phyloP scores from a whole-genome alignment of 1,284 basidiomycete species.

The Boletus semigastroideus region DNA sequence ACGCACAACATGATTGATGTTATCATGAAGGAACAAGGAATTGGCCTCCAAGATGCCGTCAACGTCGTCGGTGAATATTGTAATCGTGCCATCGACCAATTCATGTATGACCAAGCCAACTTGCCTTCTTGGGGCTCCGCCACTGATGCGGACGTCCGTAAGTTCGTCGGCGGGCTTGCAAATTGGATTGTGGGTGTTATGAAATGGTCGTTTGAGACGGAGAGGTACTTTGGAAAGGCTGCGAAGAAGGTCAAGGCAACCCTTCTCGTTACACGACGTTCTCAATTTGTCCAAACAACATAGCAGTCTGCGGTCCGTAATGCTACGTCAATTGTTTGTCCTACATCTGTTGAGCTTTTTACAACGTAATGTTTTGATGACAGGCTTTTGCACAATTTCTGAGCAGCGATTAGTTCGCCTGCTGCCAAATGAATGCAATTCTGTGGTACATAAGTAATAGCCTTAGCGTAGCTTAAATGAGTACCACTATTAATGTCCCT shows the following conservation, averaged over 20 bases:
- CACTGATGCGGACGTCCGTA: slow-evolving; percentile 51
- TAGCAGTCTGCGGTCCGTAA: too few species aligned
- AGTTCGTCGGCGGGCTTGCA: slow-evolving; percentile 56
- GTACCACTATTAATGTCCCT: too few species aligned
- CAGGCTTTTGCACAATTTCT: too few species aligned
- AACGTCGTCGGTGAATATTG: slow-evolving; percentile 62
- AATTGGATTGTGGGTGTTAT: slow-evolving; percentile 60
- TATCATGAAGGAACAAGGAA: slow-evolving; percentile 55
- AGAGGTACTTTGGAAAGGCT: slow-evolving; percentile 57
- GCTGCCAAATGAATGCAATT: too few species aligned
- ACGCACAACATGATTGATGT: slow-evolving; percentile 68
- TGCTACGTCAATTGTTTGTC: too few species aligned
- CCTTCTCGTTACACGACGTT: slow-evolving; percentile 46
- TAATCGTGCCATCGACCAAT: slow-evolving; percentile 55
- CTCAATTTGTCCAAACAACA: too few species aligned
- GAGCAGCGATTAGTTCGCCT: too few species aligned
- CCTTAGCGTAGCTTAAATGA: too few species aligned
- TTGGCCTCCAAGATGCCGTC: slow-evolving; percentile 55
- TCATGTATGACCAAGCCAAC: slow-evolving; percentile 43
- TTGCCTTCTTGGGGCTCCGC: slow-evolving; percentile 58
- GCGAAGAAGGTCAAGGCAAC: slow-evolving; percentile 50
- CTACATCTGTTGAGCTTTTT: too few species aligned
- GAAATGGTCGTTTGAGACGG: slow-evolving; percentile 55
- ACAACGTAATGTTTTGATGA: too few species aligned
- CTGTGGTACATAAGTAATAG: too few species aligned